These are phyloP conservation scores for Achlya hypogyna DNA, from an alignment of 352 stramenopile genomes.

Conservation along the genomic window DNA sequence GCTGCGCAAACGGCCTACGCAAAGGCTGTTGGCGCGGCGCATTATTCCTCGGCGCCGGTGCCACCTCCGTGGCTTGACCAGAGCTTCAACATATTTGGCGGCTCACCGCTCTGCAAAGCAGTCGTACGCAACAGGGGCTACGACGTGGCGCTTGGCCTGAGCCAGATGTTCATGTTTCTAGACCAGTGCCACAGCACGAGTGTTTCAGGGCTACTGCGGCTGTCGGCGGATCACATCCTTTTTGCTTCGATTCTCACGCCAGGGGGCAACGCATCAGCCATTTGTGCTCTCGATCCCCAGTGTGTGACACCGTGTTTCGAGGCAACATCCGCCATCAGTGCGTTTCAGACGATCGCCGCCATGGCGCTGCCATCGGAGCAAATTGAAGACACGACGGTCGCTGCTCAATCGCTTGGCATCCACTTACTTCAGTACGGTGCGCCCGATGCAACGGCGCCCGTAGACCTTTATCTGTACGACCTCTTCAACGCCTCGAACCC, in stretches of 20 bases:
- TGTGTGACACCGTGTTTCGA: too few relatives aligned
- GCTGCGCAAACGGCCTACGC: background rate
- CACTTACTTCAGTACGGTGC: too few relatives aligned
- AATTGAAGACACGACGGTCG: background rate
- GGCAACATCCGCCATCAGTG: too few relatives aligned
- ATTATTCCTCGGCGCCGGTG: too few relatives aligned
- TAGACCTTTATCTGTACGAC: background rate
- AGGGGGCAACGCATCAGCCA: background rate
- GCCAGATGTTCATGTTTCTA: background rate
- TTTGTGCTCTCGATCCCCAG: background rate
- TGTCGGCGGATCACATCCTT: background rate
- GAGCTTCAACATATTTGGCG: background rate
- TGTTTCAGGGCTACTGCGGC: background rate
- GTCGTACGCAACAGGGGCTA: too few relatives aligned
- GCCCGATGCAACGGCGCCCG: background rate
- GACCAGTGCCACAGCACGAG: background rate
- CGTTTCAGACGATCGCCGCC: background rate
- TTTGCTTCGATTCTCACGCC: background rate
- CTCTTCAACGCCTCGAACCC: background rate
- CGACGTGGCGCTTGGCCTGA: too few relatives aligned
- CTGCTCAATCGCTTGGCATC: too few relatives aligned
- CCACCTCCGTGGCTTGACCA: background rate
- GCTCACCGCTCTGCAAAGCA: background rate
- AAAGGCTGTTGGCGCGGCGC: background rate
- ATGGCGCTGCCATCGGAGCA: background rate